Evolutionary conservation across 73 alveolate genomes (phyloP), one percentile per base, ranked within the genome.

Genomic region (Urostyla sp.): DNA sequence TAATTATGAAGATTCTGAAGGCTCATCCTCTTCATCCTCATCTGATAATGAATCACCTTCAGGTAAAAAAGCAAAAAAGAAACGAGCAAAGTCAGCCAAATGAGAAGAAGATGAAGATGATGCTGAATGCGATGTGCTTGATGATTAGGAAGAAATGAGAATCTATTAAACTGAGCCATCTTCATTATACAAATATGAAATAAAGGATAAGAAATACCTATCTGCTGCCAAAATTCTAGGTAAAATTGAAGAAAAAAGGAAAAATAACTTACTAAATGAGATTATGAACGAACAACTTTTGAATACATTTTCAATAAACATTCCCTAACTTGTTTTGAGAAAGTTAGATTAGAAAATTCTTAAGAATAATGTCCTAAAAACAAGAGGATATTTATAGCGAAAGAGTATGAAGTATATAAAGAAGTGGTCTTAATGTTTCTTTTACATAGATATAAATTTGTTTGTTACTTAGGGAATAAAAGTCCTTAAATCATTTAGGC

Each of bases 371-470:
- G 53, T 63, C 3, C 60, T 63, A 63, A 63, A 63, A 23, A 43
- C 79, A 2, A 23, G 79, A 38, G 79, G 79, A 2, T 63, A 43
- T 43, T 28, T 63, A 40, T 31, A 43, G 10, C n/a, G 79, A 18
- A 63, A 63, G 36, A 63, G 79, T 23, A 63, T 63, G 79, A 63
- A 63, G 21, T 2, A 37, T 20, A 28, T 43, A 40, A 43, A 18
- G 13, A 63, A 63, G 27, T 63, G 79, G 79, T 43, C 61, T n/a
- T 63, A 63, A 26, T 38, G 60, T 26, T 63, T 63, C 45, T 63
- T 5, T 21, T 63, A 43, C 31, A 63, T 63, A 27, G 79, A 63
- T 40, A 63, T 63, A 2, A 63, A 63, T 40, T 1, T 6, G 13
- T 63, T 63, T 63, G 60, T 31, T 15, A 16, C 26, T 27, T 20